Base-by-base conservation (phyloP, 2,329 filamentous ascomycete species). In the Penicillium sp. region DNA sequence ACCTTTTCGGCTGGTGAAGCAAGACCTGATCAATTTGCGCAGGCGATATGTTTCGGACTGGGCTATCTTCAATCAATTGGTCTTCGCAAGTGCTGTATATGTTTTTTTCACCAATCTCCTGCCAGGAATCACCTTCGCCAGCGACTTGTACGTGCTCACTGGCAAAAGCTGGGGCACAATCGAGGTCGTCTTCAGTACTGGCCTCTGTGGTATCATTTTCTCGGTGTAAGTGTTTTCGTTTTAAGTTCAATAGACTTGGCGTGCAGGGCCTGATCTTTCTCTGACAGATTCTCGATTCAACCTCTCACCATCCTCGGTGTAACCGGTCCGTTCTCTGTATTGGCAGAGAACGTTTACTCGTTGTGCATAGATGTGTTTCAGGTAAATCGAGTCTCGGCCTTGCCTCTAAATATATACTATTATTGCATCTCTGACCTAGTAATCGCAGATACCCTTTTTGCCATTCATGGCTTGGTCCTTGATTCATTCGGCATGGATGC, bases 381-480 rank as follows among this genome's bases (percentile, higher is more conserved):
- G 55, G 79, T 78, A 61, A 58, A 67, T 53, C 8, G 36, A 9
- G 12, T 26, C 5, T 42, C 4, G n/a, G 26, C 13, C 9, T 28
- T 26, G 3, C 6, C 13, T 39, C 46, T 27, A 33, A 9, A 18
- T 18, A 18, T 18, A 18, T 3, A 2, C 9, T 25, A 50, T 41
- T 8, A 12, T 46, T 24, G 45, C 1, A 11, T 40, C 11, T 26
- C 6, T 49, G 28, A 43, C 45, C 34, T 38, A 7, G 25, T 11
- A 4, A 8, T 36, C 2, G 25, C n/a, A 63, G 56, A 53, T 59
- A 24, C 71, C 78, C 18, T 85, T 84, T 60, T 69, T 85, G n/a
- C 75, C 79, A 1, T 79, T 85, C 61, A 85, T 85, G 80, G 80
- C 82, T 2, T 85, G 82, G 82, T 76, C 79, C 2, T 73, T 84